Base-by-base conservation (phyloP, 805 yeast species). In the Lachancea waltii region DNA sequence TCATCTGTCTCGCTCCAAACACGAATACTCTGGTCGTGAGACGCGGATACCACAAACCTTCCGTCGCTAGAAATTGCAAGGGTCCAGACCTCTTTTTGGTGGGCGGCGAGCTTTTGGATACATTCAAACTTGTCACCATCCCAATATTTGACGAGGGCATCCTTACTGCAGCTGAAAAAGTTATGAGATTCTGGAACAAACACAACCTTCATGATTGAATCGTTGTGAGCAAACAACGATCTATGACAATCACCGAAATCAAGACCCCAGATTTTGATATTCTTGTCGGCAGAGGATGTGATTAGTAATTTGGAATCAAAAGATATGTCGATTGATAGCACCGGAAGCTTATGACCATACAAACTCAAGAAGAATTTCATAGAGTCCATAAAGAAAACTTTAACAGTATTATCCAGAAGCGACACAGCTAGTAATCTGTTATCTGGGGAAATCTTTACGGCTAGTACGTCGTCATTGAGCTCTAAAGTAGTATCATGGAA, bases 241-340 rank as follows among this genome's bases (percentile, higher is more conserved):
- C 82, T 83, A 62, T 92, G 98, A 69, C 98, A 92, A 63, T 92
- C 99, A 63, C 99, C 99, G 63, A 92, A 92, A 60, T 92, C 98
- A 42, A 92, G 67, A 36, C 99, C 99, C 99, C 99, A 92, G 41
- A 92, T 83, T 64, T 94, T 87, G 56, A 92, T 85, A 62, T 92
- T 92, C 62, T 92, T 92, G 64, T 92, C 99, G 0, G 98, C 98
- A 1, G 97, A 86, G 3, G 96, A 85, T 0, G 97, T 85, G 38
- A 90, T 78, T 44, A 92, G 73, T 49, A 92, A 60, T 61, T 92
- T 90, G 26, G 90, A 79, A 60, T 92, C 99, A 49, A 62, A 70
- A 1, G 97, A 85, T 30, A 92, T 87, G 58, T 92, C 98, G 48
- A 92, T 75, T 3, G 95, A 81, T 38, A 92, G 68, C 2, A 92